Evolutionary conservation across 2,329 filamentous ascomycete species (phyloP), one percentile per base, ranked within the genome.

Genomic region (Diplodia intermedia): DNA sequence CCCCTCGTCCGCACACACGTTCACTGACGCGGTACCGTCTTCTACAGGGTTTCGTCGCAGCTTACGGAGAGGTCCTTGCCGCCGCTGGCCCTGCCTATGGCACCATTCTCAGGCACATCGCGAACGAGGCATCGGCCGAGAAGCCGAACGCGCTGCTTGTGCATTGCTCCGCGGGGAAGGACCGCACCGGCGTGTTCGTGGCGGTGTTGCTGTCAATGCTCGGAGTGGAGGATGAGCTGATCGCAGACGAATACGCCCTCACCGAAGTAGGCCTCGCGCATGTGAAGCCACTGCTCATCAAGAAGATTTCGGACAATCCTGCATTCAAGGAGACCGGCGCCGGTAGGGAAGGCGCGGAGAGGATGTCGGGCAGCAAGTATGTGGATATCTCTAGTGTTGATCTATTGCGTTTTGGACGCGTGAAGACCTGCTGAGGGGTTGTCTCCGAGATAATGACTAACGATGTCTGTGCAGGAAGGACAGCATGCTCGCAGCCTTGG

Each of bases 121-220:
- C 73, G 71, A 47, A 31, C 6, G 65, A 68, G 5, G 61, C 76
- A 14, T 71, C 73, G 7, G 12, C 55, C n/a, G 31, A 31, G 15
- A 14, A 60, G 2, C 75, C 81, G 53, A 70, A 79, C 1, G 87
- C 89, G 8, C 78, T 90, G 11, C 80, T 92, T 7, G 81, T 93
- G 8, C 90, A 94, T 74, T 93, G 91, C 77, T 91, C 90, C 0
- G 90, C 89, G 0, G 91, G 91, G 14, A 94, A 94, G 78, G 91
- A 94, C 76, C 84, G 91, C 53, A 93, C 91, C 0, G 91, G 91
- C 2, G 84, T 93, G 4, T 79, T 92, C 54, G 86, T 87, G 60
- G 91, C 89, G 3, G 72, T 94, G 50, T 75, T 93, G 9, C 82
- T 92, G 49, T 79, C 85, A 31, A 82, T 92, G 33, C 88, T 88